Evolutionary conservation across 768 basidiomycete species (phyloP).

Genomic region (Termitomyces sp.): DNA sequence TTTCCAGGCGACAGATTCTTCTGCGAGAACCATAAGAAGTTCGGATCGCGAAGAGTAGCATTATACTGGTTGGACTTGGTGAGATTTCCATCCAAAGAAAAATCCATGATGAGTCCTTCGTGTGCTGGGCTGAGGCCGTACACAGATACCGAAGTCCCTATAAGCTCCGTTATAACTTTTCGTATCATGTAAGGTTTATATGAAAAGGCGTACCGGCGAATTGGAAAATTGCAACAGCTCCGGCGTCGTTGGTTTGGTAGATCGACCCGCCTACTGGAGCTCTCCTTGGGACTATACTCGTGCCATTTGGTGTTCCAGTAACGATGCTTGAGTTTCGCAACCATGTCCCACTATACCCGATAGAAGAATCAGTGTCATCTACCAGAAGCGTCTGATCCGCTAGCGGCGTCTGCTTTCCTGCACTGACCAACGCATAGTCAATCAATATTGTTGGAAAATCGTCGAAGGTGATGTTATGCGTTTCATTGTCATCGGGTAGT

Average conservation of each 20-base stretch:
- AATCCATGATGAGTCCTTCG: no score
- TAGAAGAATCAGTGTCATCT: background rate
- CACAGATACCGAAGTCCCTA: no score
- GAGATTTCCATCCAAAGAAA: no score
- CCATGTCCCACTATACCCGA: background rate
- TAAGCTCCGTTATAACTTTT: no score
- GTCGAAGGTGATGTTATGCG: background rate
- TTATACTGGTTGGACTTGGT: no score
- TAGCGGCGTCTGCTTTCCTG: background rate
- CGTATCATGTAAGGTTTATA: background rate
- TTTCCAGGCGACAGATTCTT: no score
- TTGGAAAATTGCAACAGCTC: background rate
- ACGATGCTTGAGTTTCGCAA: background rate
- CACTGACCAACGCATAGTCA: background rate
- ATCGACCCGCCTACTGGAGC: background rate
- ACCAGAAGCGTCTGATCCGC: background rate
- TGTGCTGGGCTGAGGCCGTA: no score
- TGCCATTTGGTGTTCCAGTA: background rate
- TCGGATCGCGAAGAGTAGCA: no score
- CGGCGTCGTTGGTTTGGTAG: background rate
- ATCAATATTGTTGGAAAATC: conserved; percentile 1
- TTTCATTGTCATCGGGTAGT: background rate
- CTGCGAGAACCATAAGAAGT: no score
- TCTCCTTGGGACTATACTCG: background rate
- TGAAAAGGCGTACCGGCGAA: background rate